Base-by-base conservation (phyloP, 176 grass and related monocot genomes). In the Paspalum notatum region DNA sequence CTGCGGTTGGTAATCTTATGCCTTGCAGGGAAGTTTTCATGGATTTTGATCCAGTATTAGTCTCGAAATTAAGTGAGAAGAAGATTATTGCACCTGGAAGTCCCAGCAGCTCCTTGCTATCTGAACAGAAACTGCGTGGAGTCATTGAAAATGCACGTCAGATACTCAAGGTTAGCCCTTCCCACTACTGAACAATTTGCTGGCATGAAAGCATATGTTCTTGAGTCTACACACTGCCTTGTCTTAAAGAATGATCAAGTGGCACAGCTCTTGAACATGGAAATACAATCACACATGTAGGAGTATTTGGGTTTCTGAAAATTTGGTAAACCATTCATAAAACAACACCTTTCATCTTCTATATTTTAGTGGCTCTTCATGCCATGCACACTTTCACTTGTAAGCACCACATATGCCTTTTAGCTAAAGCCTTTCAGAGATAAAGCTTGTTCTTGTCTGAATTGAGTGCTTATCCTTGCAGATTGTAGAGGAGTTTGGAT, bases 61-160 rank as follows among this genome's bases (percentile, higher is more conserved):
- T 95, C 62, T 93, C 92, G 15, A 93, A 99, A 90, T 76, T 99
- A 76, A 99, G 88, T 53, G 92, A 99, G 43, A 99, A 86, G 68
- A 99, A 93, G 79, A 82, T 95, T 74, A 76, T 93, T 56, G 82
- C 82, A 46, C 86, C 90, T 20, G 92, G 92, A 90, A 93, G 86
- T 76, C 81, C 72, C 66, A 90, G 86, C 47, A 95, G 84, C 18
- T 91, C 87, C 15, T 82, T 99, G 71, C 83, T 99, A 61, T 95
- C 90, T 5, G 96, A 95, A 71, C 82, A 94, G 49, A 99, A 95
- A 90, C 67, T 99, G 45, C 96, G 96, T 0, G 81, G 56, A 22
- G 88, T 99, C 43, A 84, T 95, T 51, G 93, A 99, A 82, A 99
- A 99, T 80, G 90, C 93, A 55, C 87, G 86, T 12, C 87, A 99